These are phyloP conservation scores for Fusarium coicis DNA, from an alignment of 2,329 filamentous ascomycete species.

Conservation along the genomic window DNA sequence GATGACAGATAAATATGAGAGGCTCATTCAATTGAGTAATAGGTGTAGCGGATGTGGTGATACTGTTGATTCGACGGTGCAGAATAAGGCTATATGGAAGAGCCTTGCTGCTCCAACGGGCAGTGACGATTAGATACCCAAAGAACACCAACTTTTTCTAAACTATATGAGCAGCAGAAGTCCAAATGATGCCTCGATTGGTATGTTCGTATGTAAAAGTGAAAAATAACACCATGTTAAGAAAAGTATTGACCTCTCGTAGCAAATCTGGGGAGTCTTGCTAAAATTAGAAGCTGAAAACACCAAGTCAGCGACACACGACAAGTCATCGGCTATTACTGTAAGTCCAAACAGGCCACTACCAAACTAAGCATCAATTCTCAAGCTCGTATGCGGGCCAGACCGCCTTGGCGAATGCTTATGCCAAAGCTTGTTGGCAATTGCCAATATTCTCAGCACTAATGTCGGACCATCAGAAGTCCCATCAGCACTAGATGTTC, in stretches of 20 bases:
- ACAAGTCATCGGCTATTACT: neutral
- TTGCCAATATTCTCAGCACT: neutral
- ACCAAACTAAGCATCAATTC: neutral
- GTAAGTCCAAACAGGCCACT: neutral
- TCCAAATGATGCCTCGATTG: accelerated
- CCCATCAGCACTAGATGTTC: neutral
- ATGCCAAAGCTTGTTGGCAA: neutral
- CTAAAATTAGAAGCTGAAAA: neutral
- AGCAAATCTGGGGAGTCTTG: neutral
- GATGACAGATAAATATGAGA: neutral
- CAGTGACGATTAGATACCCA: neutral
- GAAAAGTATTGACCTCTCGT: neutral
- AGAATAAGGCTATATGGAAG: too few species aligned
- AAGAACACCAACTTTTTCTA: neutral
- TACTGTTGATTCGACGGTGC: neutral
- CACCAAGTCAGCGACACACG: neutral
- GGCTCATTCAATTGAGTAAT: too few species aligned
- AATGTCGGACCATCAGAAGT: neutral
- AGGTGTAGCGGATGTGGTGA: too few species aligned
- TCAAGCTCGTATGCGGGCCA: neutral
- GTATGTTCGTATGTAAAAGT: too few species aligned
- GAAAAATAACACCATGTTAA: neutral
- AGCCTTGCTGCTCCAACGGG: neutral
- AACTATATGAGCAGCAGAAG: neutral
- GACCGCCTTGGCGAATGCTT: neutral